Base-by-base conservation (phyloP, 129 eudicot genomes). In the Chrysanthemum makinoi region DNA sequence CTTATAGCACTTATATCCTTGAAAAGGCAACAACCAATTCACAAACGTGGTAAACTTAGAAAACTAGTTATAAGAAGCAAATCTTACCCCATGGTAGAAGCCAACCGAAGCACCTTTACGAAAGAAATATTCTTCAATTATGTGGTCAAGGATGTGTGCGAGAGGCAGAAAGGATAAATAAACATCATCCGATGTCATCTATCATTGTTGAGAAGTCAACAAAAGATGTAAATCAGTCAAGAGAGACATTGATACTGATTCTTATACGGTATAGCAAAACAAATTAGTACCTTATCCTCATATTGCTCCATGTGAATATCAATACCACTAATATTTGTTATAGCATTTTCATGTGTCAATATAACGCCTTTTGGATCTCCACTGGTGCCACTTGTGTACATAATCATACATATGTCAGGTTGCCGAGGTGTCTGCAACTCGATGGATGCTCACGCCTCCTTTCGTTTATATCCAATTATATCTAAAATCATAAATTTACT, bases 321-420 rank as follows among this genome's bases (percentile, higher is more conserved):
- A 24, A 92, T 74, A 16, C 98, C 98, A 50, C 65, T 59, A 72
- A 89, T 83, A 72, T 69, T 57, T 17, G 86, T 75, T 54, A 84
- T 53, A 10, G 85, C 64, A 54, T 87, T 92, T 75, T 87, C 95
- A 79, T 92, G 98, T 54, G 98, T 92, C 53, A 92, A 53, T 44
- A 92, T 79, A 55, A 92, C 98, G 49, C 96, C 98, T 78, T 92
- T 92, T 14, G 98, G 98, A 72, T 87, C 95, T 60, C 98, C 98
- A 70, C 85, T 89, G 8, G 98, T 92, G 63, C 98, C 98, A 72
- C 98, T 92, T 13, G 98, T 92, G 90, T 92, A 89, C 98, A 92
- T 92, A 49, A 92, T 85, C 24, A 89, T 92, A 62, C 95, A 85
- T 54, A 87, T 87, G 69, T 81, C 65, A 24, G 60, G 54, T 22